phyloP scores from a whole-genome alignment of 768 basidiomycete genomes.

The Russula compacta region DNA sequence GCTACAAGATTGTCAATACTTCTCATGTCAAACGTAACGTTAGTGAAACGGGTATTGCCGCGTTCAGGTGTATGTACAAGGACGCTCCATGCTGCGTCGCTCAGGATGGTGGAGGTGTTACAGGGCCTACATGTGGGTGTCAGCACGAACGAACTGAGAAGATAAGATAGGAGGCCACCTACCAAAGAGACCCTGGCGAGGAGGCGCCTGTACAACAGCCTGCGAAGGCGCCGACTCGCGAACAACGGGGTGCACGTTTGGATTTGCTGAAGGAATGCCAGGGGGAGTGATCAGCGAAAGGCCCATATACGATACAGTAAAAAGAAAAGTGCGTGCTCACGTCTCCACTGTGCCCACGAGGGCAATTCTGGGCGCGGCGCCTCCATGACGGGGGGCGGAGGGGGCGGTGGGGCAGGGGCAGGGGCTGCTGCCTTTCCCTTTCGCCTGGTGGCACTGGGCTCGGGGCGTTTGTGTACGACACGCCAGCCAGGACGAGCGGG shows the following conservation, averaged over 20 bases:
- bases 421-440: slow-evolving; percentile 33
- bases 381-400: slow-evolving; percentile 26
- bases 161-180: slow-evolving; percentile 13
- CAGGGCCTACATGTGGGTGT: slow-evolving; percentile 22
- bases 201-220: slow-evolving; percentile 29
- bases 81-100: background rate
- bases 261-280: slow-evolving; percentile 47
- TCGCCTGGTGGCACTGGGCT: slow-evolving; percentile 22
- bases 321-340: slow-evolving; percentile 33
- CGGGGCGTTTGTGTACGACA: slow-evolving; percentile 53
- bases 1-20: background rate
- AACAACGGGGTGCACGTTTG: slow-evolving; percentile 44
- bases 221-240: slow-evolving; percentile 31
- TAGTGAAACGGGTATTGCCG: background rate
- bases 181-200: slow-evolving; percentile 65
- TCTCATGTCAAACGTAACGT: background rate
- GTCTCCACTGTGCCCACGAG: slow-evolving; percentile 84
- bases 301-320: background rate
- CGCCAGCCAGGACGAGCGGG: slow-evolving; percentile 69
- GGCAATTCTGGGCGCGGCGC: slow-evolving; percentile 45
- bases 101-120: slow-evolving; percentile 26
- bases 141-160: background rate
- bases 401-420: slow-evolving; percentile 32
- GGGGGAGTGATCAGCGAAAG: background rate
- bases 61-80: background rate